A percentile compares a stretch with the other conserved stretches of the same genome.
These are phyloP conservation scores for Metarhizium sp. DNA, from an alignment of 2,329 filamentous ascomycete genomes.

Conservation along the genomic window DNA sequence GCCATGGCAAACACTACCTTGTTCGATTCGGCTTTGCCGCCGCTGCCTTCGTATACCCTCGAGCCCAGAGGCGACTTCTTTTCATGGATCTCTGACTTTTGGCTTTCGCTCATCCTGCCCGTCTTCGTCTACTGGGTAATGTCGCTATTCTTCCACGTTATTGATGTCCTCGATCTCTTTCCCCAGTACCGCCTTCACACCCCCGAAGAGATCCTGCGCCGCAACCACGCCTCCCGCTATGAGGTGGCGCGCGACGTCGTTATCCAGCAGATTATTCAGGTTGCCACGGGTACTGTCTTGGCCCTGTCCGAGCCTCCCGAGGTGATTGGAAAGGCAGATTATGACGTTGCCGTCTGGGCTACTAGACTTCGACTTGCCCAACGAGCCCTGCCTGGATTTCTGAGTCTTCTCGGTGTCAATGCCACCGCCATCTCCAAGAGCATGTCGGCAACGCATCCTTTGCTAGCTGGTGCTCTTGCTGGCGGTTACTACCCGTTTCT, in stretches of 20 bases:
- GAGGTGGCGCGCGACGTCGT: constrained; percentile 87
- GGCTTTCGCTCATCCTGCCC: constrained; percentile 66
- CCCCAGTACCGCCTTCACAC: constrained; percentile 91
- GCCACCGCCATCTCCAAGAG: constrained; percentile 66
- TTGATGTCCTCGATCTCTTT: constrained; percentile 79
- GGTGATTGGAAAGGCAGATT: constrained; percentile 66
- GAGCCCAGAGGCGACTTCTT: constrained; percentile 62
- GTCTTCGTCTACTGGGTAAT: constrained; percentile 81
- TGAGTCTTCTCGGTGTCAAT: constrained; percentile 68
- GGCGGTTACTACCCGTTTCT: constrained; percentile 75
- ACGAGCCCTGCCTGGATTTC: constrained; percentile 61
- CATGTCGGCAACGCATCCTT: constrained; percentile 59
- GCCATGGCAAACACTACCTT: constrained; percentile 44
- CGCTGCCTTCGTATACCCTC: constrained; percentile 74
- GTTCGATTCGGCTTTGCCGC: constrained; percentile 57
- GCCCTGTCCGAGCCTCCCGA: constrained; percentile 65
- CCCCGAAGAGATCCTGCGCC: constrained; percentile 77
- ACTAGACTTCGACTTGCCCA: constrained; percentile 72
- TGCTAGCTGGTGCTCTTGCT: constrained; percentile 64
- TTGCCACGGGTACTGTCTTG: constrained; percentile 57
- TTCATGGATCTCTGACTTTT: constrained; percentile 71
- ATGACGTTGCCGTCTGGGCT: constrained; percentile 86
- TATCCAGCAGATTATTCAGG: constrained; percentile 85
- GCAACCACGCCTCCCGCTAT: constrained; percentile 77
- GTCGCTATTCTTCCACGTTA: constrained; percentile 76